These are phyloP conservation scores for Gossypium gossypioides DNA, from an alignment of 441 rosid genomes.

Conservation along the genomic window DNA sequence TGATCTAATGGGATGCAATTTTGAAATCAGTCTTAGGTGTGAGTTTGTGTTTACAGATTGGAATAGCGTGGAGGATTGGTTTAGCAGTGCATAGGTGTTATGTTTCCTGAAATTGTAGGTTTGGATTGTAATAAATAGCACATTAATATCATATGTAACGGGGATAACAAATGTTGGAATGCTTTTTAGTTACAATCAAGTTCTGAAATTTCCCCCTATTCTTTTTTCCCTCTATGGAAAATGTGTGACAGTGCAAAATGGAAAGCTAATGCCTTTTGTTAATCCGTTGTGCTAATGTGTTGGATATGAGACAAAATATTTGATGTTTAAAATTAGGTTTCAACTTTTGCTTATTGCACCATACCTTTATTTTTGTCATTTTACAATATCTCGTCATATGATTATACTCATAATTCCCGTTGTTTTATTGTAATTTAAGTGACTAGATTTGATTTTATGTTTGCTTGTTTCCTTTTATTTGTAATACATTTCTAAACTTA, in stretches of 20 bases:
- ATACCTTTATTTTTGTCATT: neutral
- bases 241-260: neutral
- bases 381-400: neutral
- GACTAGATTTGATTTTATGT: neutral
- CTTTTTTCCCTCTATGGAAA: neutral
- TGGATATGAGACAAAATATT: neutral
- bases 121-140: neutral
- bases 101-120: neutral
- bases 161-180: neutral
- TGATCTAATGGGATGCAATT: neutral
- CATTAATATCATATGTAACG: neutral
- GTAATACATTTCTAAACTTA: neutral
- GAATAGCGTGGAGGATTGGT: neutral
- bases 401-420: neutral
- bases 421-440: neutral
- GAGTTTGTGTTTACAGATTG: neutral
- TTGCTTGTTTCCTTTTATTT: neutral
- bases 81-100: neutral
- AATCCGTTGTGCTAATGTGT: neutral
- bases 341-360: neutral
- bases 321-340: slow-evolving; percentile 2
- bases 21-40: neutral
- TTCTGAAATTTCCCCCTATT: neutral
- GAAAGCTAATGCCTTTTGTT: neutral
- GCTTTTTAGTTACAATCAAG: neutral